Conservation (phyloP, 2,329 filamentous ascomycete species). For the Elsinoe perseae region DNA sequence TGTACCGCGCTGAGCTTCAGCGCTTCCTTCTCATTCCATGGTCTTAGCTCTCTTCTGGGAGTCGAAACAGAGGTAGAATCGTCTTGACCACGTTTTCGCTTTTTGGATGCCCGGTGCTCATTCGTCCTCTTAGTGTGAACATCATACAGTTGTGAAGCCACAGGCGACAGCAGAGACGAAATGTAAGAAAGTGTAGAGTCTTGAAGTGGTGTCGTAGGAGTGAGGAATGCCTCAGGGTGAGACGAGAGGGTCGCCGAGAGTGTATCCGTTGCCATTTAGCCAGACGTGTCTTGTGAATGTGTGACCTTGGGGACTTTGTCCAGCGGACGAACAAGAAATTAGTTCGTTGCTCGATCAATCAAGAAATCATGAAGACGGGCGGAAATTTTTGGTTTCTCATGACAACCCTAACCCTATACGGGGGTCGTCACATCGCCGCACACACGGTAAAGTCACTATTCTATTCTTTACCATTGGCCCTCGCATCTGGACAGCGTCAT, state of each 20-base stretch:
- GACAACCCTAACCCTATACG: background rate
- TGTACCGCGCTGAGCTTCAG: conserved; percentile 78
- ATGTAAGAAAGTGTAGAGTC: conserved; percentile 63
- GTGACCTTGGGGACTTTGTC: too few relatives aligned
- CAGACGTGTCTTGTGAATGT: too few relatives aligned
- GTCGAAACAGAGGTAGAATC: conserved; percentile 41
- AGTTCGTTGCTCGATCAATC: background rate
- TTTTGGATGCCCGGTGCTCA: conserved; percentile 46
- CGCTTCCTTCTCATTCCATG: conserved; percentile 34
- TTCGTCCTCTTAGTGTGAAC: conserved; percentile 55
- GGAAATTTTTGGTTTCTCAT: background rate
- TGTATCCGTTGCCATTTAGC: background rate
- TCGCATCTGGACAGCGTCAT: too few relatives aligned
- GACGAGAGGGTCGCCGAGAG: background rate
- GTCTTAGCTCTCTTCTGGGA: conserved; percentile 18
- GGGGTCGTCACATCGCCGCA: background rate
- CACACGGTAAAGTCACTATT: background rate
- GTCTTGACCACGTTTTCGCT: conserved; percentile 64
- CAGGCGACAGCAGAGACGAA: conserved; percentile 71
- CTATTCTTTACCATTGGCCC: background rate
- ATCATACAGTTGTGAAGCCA: conserved; percentile 66
- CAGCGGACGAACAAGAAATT: background rate
- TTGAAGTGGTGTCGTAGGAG: conserved; percentile 59
- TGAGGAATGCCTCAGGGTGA: conserved; percentile 64
- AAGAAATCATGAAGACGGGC: background rate